Base-by-base conservation (phyloP, 164 flowering plant genomes). In the Warburgia ugandensis region DNA sequence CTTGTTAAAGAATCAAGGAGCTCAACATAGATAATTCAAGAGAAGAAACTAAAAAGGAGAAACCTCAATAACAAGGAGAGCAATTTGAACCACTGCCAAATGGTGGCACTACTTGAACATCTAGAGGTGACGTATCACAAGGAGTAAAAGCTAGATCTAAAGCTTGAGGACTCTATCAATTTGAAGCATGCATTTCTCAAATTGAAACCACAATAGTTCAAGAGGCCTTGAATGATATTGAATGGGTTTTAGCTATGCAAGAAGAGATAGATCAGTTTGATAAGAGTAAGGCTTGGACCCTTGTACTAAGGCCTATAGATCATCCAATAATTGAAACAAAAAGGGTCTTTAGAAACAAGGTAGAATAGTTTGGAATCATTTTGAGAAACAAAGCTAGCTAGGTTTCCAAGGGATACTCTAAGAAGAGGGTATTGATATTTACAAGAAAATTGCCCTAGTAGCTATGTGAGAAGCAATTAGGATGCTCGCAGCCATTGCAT, bases 261-360 rank as follows among this genome's bases (percentile, higher is more conserved):
- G 45, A 42, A 12, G 45, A 42, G 19, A 1, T 41, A 41, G 16
- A 42, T 42, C 20, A 42, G 19, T 42, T 42, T 42, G 21, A 13
- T 12, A 2, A 20, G 2, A 42, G 19, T 42, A 13, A 42, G 8
- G 45, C 19, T 42, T 2, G 45, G 45, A 20, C 13, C 1, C 2
- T 42, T 12, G 45, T 42, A 12, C 45, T 20, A 42, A 42, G 45
- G 12, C 37, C 37, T 7, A 7, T 12, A 33, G 9, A 33, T 33
- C 37, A 33, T 7, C 12, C 37, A 12, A 20, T 42, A 19, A 42
- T 42, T 42, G 45, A 2, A 13, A 42, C 45, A 13, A 42, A 42
- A 42, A 1, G 45, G 45, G 45, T 42, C 45, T 42, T 13, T 42
- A 42, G 45, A 19, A 42, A 42, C 21, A 42, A 42, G 20, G 17